phyloP scores from a whole-genome alignment of 768 basidiomycete species.

The Rhodotorula toruloides region DNA sequence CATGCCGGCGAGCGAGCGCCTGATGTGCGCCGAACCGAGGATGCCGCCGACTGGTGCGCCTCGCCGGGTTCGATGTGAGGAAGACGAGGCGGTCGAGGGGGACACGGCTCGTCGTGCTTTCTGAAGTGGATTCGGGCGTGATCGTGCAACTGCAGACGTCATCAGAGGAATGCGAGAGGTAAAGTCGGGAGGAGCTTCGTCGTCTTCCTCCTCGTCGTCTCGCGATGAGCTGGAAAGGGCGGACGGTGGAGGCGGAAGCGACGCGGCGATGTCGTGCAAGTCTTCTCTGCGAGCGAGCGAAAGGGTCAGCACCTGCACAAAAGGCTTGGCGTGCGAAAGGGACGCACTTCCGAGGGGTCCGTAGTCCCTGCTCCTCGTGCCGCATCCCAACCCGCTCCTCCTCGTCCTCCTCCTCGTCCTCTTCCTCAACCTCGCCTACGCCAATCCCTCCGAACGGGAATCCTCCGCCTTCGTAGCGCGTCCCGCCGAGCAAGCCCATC shows the following conservation, averaged over 20 bases:
- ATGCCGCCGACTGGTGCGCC: slow-evolving; percentile 12
- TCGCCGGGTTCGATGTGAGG: not conserved
- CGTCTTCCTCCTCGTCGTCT: slow-evolving; percentile 26
- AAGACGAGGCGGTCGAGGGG: not conserved
- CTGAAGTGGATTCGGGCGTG: too few relatives aligned
- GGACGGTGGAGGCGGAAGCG: slow-evolving; percentile 19
- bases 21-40: not conserved
- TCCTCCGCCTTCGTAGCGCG: slow-evolving; percentile 12
- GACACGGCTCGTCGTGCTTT: too few relatives aligned
- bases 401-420: not conserved
- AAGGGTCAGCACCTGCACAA: too few relatives aligned
- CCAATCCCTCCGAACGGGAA: not conserved
- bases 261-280: slow-evolving; percentile 7
- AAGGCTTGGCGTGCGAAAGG: too few relatives aligned
- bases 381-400: too few relatives aligned
- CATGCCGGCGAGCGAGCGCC: not conserved
- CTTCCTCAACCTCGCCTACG: slow-evolving; percentile 5
- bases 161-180: slow-evolving; percentile 30
- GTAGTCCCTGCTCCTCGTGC: not conserved
- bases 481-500: slow-evolving; percentile 35
- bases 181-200: slow-evolving; percentile 30
- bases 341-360: not conserved
- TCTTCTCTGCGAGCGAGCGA: not conserved
- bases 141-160: too few relatives aligned
- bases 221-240: not conserved